Conservation (phyloP, 2,329 filamentous ascomycete genomes). For the Raffaelea arxii region DNA sequence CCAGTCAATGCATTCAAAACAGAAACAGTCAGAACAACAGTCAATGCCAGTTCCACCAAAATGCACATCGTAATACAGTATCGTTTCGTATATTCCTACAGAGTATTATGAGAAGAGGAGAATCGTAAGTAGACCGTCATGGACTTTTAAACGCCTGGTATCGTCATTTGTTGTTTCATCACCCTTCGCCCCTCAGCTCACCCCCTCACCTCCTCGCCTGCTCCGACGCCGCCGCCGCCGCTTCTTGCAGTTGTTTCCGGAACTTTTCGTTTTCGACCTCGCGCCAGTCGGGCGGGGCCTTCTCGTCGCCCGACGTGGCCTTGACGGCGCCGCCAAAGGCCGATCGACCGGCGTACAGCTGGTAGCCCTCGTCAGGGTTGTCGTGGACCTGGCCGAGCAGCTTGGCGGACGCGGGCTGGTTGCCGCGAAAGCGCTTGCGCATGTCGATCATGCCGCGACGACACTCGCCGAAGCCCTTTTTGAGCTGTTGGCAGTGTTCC, state of each 20-base stretch:
- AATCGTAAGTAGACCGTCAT: too few species aligned
- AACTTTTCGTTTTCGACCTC: conserved; percentile 56
- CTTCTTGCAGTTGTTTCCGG: conserved; percentile 23
- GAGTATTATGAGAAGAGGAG: too few species aligned
- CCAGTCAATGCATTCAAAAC: too few species aligned
- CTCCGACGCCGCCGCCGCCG: not conserved
- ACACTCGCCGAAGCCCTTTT: conserved; percentile 89
- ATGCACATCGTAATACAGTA: too few species aligned
- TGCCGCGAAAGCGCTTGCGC: conserved; percentile 95
- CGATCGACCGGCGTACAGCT: conserved; percentile 70
- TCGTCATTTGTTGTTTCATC: too few species aligned
- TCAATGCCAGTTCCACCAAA: too few species aligned
- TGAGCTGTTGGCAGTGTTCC: conserved; percentile 81
- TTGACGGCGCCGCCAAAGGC: conserved; percentile 57
- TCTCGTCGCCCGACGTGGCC: conserved; percentile 59
- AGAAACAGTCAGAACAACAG: too few species aligned
- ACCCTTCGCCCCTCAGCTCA: too few species aligned
- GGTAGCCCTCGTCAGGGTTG: conserved; percentile 33
- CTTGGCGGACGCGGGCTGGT: conserved; percentile 67
- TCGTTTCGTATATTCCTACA: too few species aligned
- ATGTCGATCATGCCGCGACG: conserved; percentile 96
- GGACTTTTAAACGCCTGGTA: too few species aligned
- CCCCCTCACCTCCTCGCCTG: not conserved
- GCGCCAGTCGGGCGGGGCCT: conserved; percentile 50
- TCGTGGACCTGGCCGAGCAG: conserved; percentile 24